Evolutionary conservation across 2,329 filamentous ascomycete genomes (phyloP), one percentile per base, ranked within the genome.

Genomic region (Trichoderma gracile): DNA sequence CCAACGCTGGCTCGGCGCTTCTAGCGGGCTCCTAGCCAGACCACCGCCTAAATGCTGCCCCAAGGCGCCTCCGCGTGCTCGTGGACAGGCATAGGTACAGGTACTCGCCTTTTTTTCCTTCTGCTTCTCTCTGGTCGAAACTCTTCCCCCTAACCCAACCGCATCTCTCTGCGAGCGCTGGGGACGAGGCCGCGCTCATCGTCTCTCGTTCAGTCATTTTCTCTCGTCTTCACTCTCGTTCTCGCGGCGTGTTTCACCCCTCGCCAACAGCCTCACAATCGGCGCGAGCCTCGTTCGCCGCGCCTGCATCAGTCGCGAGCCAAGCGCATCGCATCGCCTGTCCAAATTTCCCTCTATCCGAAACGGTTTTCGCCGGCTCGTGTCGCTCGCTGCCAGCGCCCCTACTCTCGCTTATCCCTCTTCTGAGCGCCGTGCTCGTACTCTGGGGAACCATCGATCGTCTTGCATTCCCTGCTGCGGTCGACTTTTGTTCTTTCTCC

Each of bases 161-260:
- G 45, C 53, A 50, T 49, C 25, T 50, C 52, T 64, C 53, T 63
- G 60, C 54, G 53, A 58, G 61, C 53, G 52, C 54, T 58, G 61
- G 61, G 46, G 43, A 58, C 25, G 38, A 50, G 49, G 54, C 45
- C 42, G 52, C 61, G 61, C 46, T 62, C 61, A 52, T 64, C 61
- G 61, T 64, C 61, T 64, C 61, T 64, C 61, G 61, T 64, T 64
- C 43, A 57, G 46, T 57, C 54, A 6, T 50, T 63, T n/a, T 12
- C 33, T 38, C 33, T 14, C 40, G 9, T 42, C 23, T 56, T n/a
- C 45, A 60, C 60, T 10, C 40, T 63, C 60, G 60, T 63, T 55
- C 43, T 63, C 40, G 59, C 49, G 50, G 47, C 59, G 49, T 40
- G n/a, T 40, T n/a, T 23, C 15, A 14, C 50, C 25, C 50, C 17